phyloP scores from a whole-genome alignment of 495 filamentous ascomycete species.

The Lasiosphaeria ovina region DNA sequence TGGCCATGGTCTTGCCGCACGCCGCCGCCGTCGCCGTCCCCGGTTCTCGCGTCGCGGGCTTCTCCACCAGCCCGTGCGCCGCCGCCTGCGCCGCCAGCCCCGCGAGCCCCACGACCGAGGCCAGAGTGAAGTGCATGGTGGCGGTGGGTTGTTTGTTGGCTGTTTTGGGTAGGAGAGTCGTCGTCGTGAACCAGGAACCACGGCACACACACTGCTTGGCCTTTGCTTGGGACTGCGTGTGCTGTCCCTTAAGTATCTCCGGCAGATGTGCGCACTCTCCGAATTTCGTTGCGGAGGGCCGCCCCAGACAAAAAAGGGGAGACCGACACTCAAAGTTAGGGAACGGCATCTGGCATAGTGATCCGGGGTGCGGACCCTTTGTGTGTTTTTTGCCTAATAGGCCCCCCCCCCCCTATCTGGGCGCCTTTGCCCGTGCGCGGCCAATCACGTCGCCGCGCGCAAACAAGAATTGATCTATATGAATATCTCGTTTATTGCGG shows the following conservation, averaged over 20 bases:
- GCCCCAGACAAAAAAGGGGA: no score
- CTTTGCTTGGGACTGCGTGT: no score
- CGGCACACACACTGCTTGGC: no score
- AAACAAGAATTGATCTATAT: constrained; percentile 7
- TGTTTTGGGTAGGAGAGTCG: neutral
- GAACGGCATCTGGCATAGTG: neutral
- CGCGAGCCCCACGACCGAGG: constrained; percentile 36
- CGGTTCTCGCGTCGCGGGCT: constrained; percentile 57
- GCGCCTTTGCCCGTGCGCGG: neutral
- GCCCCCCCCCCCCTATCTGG: neutral
- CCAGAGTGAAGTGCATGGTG: constrained; percentile 18
- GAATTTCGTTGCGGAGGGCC: no score
- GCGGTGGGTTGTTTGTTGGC: neutral
- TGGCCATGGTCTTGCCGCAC: constrained; percentile 61
- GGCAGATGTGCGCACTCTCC: no score
- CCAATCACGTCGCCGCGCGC: neutral
- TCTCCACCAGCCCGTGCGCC: constrained; percentile 62
- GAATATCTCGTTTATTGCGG: constrained; percentile 9
- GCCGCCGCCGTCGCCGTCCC: constrained; percentile 57
- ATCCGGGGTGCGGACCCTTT: no score
- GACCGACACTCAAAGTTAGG: neutral
- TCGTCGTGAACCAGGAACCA: neutral
- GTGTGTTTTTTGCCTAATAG: constrained; percentile 20
- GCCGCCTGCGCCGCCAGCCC: constrained; percentile 52
- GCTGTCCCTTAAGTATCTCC: no score